Percentiles rank a stretch among this genome's conserved stretches.
phyloP scores from a whole-genome alignment of 768 basidiomycete species.

The Solioccasus polychromus region DNA sequence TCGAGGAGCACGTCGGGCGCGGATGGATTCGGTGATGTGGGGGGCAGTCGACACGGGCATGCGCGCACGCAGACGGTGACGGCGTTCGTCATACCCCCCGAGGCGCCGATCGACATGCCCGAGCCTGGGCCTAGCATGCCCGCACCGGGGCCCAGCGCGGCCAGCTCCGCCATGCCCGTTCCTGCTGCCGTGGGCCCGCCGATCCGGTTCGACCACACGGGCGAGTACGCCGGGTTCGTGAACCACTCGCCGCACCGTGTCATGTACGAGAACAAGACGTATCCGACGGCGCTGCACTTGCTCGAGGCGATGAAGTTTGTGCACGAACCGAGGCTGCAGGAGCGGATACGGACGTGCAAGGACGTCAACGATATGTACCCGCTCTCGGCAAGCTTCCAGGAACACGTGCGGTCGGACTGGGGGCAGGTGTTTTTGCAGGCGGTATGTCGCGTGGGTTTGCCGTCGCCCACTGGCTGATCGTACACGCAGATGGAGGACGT shows the following conservation, averaged over 20 bases:
- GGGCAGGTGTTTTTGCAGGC: slow-evolving; percentile 44
- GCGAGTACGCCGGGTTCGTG: slow-evolving; percentile 49
- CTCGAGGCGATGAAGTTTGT: slow-evolving; percentile 73
- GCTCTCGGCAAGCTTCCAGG: slow-evolving; percentile 32
- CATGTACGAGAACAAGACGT: slow-evolving; percentile 49
- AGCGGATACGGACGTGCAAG: slow-evolving; percentile 48
- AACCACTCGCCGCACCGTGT: slow-evolving; percentile 67
- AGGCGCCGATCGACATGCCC: background rate
- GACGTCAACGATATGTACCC: slow-evolving; percentile 38
- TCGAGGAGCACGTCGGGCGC: slow-evolving; percentile 34
- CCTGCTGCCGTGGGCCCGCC: slow-evolving; percentile 18
- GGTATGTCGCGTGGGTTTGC: slow-evolving; percentile 38
- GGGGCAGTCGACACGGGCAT: slow-evolving; percentile 16
- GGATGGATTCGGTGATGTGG: background rate
- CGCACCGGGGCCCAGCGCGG: too few species aligned
- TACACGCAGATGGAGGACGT: slow-evolving; percentile 62
- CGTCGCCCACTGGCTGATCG: background rate
- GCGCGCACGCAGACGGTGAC: slow-evolving; percentile 22
- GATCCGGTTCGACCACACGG: slow-evolving; percentile 43
- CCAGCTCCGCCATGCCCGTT: slow-evolving; percentile 16
- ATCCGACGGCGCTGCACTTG: slow-evolving; percentile 73
- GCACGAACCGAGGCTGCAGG: slow-evolving; percentile 49
- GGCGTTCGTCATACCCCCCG: slow-evolving; percentile 24
- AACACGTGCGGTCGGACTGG: slow-evolving; percentile 56
- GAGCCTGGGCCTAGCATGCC: too few species aligned